These are phyloP conservation scores for Coemansia umbellata DNA, from an alignment of 192 early-diverging fungal species.

Conservation along the genomic window DNA sequence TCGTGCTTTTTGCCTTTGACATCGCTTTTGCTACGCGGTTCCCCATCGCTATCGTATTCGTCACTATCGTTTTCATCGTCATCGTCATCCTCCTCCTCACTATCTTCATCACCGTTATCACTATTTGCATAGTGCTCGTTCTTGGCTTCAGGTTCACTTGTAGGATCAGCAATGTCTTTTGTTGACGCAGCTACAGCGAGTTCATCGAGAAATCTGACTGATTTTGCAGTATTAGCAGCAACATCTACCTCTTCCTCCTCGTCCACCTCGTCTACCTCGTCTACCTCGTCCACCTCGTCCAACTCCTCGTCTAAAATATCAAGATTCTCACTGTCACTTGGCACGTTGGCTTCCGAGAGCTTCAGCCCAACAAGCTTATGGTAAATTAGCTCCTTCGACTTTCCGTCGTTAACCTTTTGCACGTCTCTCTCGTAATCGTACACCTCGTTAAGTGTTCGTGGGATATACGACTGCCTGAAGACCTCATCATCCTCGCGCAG, in stretches of 20 bases:
- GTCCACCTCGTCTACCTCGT: constrained; percentile 23
- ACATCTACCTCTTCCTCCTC: too few species aligned
- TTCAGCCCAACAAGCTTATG: constrained; percentile 58
- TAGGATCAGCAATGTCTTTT: not conserved
- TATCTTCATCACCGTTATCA: constrained; percentile 18
- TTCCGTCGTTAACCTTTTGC: constrained; percentile 65
- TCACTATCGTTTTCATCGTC: constrained; percentile 31
- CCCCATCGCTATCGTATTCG: constrained; percentile 47
- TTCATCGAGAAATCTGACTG: constrained; percentile 10
- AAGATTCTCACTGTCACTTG: not conserved
- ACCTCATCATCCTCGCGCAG: constrained; percentile 80
- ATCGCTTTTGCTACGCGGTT: not conserved
- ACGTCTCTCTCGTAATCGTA: constrained; percentile 83
- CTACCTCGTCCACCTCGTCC: not conserved
- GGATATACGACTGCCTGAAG: constrained; percentile 88
- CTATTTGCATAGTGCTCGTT: not conserved
- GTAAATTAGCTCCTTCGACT: constrained; percentile 59
- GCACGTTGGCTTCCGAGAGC: constrained; percentile 44
- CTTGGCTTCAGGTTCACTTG: not conserved
- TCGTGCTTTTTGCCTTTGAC: constrained; percentile 76
- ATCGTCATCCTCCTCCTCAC: constrained; percentile 12
- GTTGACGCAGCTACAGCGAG: constrained; percentile 12
- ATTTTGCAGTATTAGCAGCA: too few species aligned
- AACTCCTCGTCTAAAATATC: not conserved
- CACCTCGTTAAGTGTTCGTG: constrained; percentile 87